These are phyloP conservation scores for Saturnispora zaruensis DNA, from an alignment of 805 yeast species.

Conservation along the genomic window DNA sequence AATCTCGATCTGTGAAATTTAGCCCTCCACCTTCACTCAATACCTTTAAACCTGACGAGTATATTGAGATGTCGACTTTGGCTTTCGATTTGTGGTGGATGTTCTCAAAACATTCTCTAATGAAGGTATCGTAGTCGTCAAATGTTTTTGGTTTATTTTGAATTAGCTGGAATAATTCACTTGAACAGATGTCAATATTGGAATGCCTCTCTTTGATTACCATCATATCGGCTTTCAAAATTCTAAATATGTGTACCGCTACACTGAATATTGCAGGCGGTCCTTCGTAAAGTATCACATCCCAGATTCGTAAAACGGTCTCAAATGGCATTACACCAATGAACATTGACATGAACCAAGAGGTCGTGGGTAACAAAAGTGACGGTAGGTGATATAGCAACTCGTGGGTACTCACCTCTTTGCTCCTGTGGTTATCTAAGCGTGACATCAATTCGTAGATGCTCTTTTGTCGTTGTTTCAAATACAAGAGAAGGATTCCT, in stretches of 20 bases:
- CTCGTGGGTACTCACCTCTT: constrained; percentile 26
- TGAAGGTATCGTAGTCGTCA: constrained; percentile 31
- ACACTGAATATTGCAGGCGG: constrained; percentile 78
- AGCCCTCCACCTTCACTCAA: not conserved
- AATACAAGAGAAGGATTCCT: constrained; percentile 83
- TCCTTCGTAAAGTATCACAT: constrained; percentile 86
- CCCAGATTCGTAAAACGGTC: constrained; percentile 86
- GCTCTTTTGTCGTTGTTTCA: constrained; percentile 74
- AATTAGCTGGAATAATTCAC: constrained; percentile 63
- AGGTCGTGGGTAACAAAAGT: constrained; percentile 83
- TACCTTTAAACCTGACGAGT: not conserved
- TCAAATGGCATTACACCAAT: constrained; percentile 88
- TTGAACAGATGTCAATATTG: constrained; percentile 10
- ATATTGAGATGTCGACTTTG: not conserved
- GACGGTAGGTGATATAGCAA: constrained; percentile 72
- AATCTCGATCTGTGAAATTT: constrained; percentile 3
- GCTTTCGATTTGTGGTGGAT: not conserved
- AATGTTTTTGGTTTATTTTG: constrained; percentile 36
- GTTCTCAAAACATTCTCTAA: constrained; percentile 59
- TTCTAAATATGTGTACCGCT: constrained; percentile 69
- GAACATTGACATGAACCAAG: constrained; percentile 98
- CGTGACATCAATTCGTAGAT: constrained; percentile 49
- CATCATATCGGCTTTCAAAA: constrained; percentile 50
- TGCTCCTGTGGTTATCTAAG: constrained; percentile 27
- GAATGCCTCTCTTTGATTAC: not conserved